Conservation (phyloP, 805 yeast species). For the Osmozyma mogii region DNA sequence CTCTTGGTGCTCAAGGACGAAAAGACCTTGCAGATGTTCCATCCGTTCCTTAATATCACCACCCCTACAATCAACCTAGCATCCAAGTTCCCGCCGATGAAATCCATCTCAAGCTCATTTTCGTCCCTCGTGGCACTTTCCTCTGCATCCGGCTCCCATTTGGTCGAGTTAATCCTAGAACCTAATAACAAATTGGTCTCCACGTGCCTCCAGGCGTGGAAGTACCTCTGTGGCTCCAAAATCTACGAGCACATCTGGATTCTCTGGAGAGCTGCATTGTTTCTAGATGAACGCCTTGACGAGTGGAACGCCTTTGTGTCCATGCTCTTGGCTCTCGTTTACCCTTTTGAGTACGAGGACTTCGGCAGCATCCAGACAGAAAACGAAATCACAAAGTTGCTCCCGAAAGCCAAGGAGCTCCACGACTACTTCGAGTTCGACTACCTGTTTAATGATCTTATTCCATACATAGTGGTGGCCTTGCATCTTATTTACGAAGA, state of each 20-base stretch:
- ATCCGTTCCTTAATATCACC: constrained; percentile 49
- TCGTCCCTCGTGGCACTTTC: constrained; percentile 21
- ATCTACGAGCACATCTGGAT: constrained; percentile 52
- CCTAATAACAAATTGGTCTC: constrained; percentile 40
- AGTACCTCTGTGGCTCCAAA: constrained; percentile 49
- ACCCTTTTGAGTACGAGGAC: constrained; percentile 36
- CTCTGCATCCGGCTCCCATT: constrained; percentile 15
- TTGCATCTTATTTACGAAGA: constrained; percentile 80
- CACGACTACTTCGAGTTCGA: constrained; percentile 20
- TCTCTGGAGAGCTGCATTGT: constrained; percentile 52
- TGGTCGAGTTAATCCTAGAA: constrained; percentile 29
- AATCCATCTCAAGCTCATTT: constrained; percentile 19
- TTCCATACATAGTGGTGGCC: constrained; percentile 58
- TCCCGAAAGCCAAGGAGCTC: constrained; percentile 24
- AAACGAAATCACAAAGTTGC: constrained; percentile 23
- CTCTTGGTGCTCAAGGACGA: constrained; percentile 33
- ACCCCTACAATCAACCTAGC: constrained; percentile 24
- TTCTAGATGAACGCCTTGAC: constrained; percentile 30
- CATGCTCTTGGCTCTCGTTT: constrained; percentile 40
- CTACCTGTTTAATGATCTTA: constrained; percentile 42
- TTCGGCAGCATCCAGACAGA: constrained; percentile 2
- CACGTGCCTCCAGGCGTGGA: constrained; percentile 42
- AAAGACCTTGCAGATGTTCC: constrained; percentile 33
- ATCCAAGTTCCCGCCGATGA: constrained; percentile 12
- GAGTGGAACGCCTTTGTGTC: constrained; percentile 59